Base-by-base conservation (phyloP, 345 rosid genomes). In the Citrus medica region DNA sequence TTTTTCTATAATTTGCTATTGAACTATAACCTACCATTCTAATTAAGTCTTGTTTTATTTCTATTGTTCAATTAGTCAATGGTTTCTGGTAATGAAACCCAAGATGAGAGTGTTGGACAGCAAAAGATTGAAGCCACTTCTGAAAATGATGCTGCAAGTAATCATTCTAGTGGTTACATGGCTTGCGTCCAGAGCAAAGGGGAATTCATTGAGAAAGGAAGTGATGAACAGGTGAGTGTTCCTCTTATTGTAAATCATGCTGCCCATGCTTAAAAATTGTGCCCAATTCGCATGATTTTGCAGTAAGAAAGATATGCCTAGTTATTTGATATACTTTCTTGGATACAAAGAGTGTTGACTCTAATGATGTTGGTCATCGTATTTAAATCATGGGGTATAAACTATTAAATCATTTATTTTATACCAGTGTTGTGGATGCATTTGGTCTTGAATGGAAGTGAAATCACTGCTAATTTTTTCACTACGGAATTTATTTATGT, bases 181-280 rank as follows among this genome's bases (percentile, higher is more conserved):
- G 88, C 87, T 79, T 81, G 86, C 32, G 71, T 75, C 27, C 79
- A 68, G 78, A 82, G 76, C 71, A 87, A 80, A 78, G 85, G 76
- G 56, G 96, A 85, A 73, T 84, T 73, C 30, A 46, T 74, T 42
- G 94, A 84, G 71, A 90, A 88, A 80, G 94, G 88, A 62, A 89
- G 89, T 78, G 97, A 93, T 81, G 86, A 86, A 4, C 95, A 92
- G 94, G 99, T 95, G 79, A 81, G 93, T 78, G 42, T 76, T 69
- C 32, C 59, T 77, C 27, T 33, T 42, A 10, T 76, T 30, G 8
- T 37, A 42, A 51, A 12, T 59, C 46, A 77, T 42, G 63, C 5
- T 33, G 60, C 51, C 46, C 10, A 77, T 73, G 10, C 61, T 46
- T 46, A 70, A 9, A 67, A 37, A 13, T 25, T 78, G 51, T n/a